phyloP scores from a whole-genome alignment of 2,329 filamentous ascomycete species.

The Penicillium occitanis region DNA sequence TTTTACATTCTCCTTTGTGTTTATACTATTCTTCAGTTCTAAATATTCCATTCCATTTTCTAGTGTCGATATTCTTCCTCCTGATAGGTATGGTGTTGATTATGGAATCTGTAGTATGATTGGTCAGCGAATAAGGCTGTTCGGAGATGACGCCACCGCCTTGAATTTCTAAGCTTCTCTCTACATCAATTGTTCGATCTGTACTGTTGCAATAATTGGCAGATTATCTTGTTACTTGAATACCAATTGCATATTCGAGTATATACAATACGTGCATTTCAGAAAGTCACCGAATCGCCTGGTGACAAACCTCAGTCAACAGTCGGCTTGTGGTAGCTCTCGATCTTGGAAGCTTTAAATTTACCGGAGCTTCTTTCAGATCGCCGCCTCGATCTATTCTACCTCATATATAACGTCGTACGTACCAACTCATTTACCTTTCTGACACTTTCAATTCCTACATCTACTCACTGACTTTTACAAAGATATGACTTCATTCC shows the following conservation, averaged over 20 bases:
- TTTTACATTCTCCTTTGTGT: conserved; percentile 9
- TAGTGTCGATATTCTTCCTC: not conserved
- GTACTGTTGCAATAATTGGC: not conserved
- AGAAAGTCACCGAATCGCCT: not conserved
- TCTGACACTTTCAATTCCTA: too few relatives aligned
- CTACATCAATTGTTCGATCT: not conserved
- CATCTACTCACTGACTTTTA: not conserved
- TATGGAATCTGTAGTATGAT: not conserved
- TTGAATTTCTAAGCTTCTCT: conserved; percentile 11
- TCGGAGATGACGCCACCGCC: conserved; percentile 11
- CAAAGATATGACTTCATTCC: conserved; percentile 44
- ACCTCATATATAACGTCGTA: conserved; percentile 3
- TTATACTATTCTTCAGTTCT: conserved; percentile 10
- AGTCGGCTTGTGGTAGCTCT: not conserved
- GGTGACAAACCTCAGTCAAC: not conserved
- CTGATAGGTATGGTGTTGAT: not conserved
- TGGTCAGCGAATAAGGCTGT: not conserved
- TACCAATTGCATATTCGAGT: not conserved
- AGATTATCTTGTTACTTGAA: not conserved
- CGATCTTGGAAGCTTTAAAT: not conserved
- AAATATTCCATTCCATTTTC: conserved; percentile 11
- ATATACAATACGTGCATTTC: not conserved
- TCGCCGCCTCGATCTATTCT: not conserved
- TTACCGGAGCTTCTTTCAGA: not conserved
- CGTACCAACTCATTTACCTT: not conserved